Evolutionary conservation across 148 eudicot species (phyloP).

Genomic region (Nepenthes mirabilis): DNA sequence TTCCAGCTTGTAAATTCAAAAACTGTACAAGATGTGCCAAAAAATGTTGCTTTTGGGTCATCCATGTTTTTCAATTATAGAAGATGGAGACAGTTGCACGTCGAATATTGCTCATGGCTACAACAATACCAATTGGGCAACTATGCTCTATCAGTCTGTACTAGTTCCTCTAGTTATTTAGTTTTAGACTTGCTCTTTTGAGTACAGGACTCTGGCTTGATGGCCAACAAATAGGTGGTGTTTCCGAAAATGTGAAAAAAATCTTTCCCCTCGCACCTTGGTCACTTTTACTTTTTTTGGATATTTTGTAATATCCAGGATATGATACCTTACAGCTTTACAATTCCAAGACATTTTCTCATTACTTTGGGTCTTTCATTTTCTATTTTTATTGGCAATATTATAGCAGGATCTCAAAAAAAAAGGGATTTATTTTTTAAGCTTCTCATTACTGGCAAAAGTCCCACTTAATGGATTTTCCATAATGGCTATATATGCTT

Average conservation of each 20-base stretch:
- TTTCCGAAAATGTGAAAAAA: neutral
- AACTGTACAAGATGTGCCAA: no score
- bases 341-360: constrained; percentile 5
- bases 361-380: constrained; percentile 10
- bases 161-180: no score
- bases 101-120: no score
- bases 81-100: no score
- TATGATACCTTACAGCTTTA: neutral
- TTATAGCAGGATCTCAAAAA: constrained; percentile 3
- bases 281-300: constrained; percentile 2
- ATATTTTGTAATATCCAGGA: neutral
- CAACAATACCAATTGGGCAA: no score
- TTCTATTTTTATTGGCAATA: constrained; percentile 9
- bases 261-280: constrained; percentile 1
- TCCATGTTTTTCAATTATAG: no score
- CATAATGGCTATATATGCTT: no score
- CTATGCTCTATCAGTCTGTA: no score
- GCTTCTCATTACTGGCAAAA: constrained; percentile 5
- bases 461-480: neutral
- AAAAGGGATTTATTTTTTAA: constrained; percentile 9
- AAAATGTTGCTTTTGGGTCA: no score
- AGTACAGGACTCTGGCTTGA: no score
- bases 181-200: no score
- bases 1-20: no score
- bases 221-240: neutral